Percentiles rank a stretch among this genome's conserved stretches.
These are phyloP conservation scores for Cercospora zeina DNA, from an alignment of 2,329 filamentous ascomycete species.

Conservation along the genomic window DNA sequence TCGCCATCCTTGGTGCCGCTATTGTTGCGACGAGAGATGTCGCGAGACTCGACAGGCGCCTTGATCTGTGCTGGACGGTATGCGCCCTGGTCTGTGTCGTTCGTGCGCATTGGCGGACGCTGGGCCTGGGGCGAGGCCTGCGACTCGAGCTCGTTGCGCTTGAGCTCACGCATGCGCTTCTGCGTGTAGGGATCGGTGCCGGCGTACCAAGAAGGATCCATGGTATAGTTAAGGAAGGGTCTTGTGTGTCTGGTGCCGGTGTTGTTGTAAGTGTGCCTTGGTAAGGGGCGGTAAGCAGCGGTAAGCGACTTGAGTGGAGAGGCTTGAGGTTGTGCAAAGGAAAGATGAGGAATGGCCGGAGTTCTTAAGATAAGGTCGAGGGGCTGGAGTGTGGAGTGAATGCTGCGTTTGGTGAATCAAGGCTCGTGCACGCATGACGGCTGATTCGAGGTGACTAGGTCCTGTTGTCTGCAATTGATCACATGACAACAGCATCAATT, in stretches of 20 bases:
- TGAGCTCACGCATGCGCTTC: background rate
- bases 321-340: background rate
- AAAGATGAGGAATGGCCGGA: background rate
- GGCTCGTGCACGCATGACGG: background rate
- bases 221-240: background rate
- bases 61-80: background rate
- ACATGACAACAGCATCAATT: background rate
- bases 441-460: background rate
- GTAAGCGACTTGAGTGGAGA: background rate
- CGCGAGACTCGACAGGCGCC: background rate
- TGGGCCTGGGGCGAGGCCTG: background rate
- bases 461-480: background rate
- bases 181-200: background rate
- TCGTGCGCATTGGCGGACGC: background rate
- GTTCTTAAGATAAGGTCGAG: background rate
- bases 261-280: background rate
- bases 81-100: background rate
- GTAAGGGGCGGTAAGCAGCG: no score
- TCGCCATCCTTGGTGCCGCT: background rate
- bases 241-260: background rate
- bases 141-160: background rate
- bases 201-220: background rate
- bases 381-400: background rate
- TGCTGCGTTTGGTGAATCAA: background rate
- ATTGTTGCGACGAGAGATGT: background rate